A percentile compares a stretch with the other conserved stretches of the same genome.
Conservation (phyloP, 2,329 filamentous ascomycete genomes). For the Clonostachys solani region DNA sequence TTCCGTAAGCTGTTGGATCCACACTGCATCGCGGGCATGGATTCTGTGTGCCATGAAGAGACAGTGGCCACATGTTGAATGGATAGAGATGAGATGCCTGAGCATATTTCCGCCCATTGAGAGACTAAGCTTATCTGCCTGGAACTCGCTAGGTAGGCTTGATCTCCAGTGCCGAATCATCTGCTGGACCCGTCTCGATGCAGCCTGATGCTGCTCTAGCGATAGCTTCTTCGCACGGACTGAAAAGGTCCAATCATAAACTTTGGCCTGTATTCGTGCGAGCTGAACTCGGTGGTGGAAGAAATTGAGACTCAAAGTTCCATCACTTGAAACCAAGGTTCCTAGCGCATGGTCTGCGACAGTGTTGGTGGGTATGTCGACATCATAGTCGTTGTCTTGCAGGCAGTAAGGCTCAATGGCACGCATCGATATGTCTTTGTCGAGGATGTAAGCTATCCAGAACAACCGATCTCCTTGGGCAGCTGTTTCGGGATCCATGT, state of each 20-base stretch:
- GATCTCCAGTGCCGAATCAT: background rate
- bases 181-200: background rate
- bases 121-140: background rate
- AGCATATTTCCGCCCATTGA: background rate
- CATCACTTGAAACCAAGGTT: background rate
- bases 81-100: background rate
- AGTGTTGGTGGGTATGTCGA: background rate
- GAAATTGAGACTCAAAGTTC: conserved; percentile 1
- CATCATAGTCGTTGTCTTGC: conserved; percentile 1
- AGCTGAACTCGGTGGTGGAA: conserved; percentile 2
- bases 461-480: background rate
- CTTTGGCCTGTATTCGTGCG: conserved; percentile 4
- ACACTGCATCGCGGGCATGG: background rate
- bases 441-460: conserved; percentile 1
- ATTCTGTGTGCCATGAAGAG: background rate
- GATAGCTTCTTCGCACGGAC: background rate
- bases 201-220: background rate
- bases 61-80: background rate
- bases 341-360: background rate
- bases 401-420: conserved; percentile 2
- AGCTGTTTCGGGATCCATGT: background rate
- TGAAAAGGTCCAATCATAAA: conserved; percentile 1
- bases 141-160: background rate
- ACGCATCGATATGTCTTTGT: background rate
- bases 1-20: background rate